Evolutionary conservation across 106 monocot species (phyloP), one percentile per base, ranked within the genome.

Genomic region (Dioscorea alata): DNA sequence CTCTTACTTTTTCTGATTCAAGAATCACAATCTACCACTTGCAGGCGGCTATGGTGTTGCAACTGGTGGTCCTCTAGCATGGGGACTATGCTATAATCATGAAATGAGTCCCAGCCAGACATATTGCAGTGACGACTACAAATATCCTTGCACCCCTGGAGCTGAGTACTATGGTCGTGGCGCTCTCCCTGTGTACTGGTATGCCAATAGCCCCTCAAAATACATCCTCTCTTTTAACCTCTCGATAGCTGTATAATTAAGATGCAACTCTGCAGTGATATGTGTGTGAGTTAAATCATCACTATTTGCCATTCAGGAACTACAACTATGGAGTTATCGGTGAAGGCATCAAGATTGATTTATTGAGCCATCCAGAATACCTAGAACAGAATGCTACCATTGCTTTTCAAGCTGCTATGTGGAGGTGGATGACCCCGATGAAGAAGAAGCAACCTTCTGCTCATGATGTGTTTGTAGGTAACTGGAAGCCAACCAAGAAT

Each of bases 381-480:
- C 74, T 97, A 0, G 92, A 97, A 49, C 92, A 92, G 74, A 97
- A 97, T 60, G 89, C 97, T 0, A 97, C 97, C 16, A n/a, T 85
- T 15, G 97, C 92, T 13, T 97, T 97, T 81, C 84, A 89, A 70
- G 84, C 92, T 0, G 97, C 97, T 8, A 87, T 97, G 14, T 90
- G 84, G 84, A 69, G 80, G 75, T 97, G 97, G 95, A 96, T 91
- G 91, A 97, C 76, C 14, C 94, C 94, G 9, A 81, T 85, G 64
- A 89, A 83, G 48, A 97, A 83, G 89, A 91, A 88, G 81, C 96
- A 97, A 72, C 96, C 96, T 21, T 97, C 96, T 2, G 84, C 92
- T 10, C 96, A 97, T 25, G 96, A 92, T 52, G 92, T 63, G 6
- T 86, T 94, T 50, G 92, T 92, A 15, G 89, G 92, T 8, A 89